Base-by-base conservation (phyloP, 768 basidiomycete genomes). In the Rhodotorula taiwanensis region DNA sequence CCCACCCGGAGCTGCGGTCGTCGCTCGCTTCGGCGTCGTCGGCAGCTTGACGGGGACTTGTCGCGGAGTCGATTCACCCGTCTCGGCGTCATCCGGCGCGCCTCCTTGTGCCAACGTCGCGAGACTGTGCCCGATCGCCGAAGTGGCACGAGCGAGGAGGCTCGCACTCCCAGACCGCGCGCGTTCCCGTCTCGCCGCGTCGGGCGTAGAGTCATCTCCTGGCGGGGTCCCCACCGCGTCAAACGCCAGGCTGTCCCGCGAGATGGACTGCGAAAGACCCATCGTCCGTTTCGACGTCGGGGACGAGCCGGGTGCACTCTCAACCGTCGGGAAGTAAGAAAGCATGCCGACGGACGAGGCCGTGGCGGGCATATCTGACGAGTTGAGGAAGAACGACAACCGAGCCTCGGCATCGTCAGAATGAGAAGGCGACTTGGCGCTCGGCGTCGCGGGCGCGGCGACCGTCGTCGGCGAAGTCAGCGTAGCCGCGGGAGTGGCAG, bases 141-240 rank as follows among this genome's bases (percentile, higher is more conserved):
- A 66, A 42, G 72, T 78, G 77, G 72, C 83, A 79, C 64, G 70
- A 70, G 54, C 76, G 70, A 62, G 65, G 71, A 67, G 73, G 71
- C 70, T 72, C 68, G 59, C 76, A 74, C 66, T 77, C 75, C 42
- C 78, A 71, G 44, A 70, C 71, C 41, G 79, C 77, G 54, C 74
- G 77, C 34, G 45, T 14, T 28, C 33, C 27, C n/a, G 36, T 16
- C 36, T 9, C 36, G 36, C 10, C 10, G 10, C 16, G 36, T 39
- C 36, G 9, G 36, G 36, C 36, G 9, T n/a, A n/a, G n/a, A 16
- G 10, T 39, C 36, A 39, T 39, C 36, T 9, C 36, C 36, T 10
- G 10, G 10, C 36, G 36, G 10, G 36, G 36, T 39, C 9, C 36
- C 10, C 9, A 16, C 36, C 9, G 36, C 36, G 16, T 39, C 36